Percentiles rank a stretch among this genome's conserved stretches.
phyloP scores from a whole-genome alignment of 352 stramenopile species.

The Phytophthora uliginosa region DNA sequence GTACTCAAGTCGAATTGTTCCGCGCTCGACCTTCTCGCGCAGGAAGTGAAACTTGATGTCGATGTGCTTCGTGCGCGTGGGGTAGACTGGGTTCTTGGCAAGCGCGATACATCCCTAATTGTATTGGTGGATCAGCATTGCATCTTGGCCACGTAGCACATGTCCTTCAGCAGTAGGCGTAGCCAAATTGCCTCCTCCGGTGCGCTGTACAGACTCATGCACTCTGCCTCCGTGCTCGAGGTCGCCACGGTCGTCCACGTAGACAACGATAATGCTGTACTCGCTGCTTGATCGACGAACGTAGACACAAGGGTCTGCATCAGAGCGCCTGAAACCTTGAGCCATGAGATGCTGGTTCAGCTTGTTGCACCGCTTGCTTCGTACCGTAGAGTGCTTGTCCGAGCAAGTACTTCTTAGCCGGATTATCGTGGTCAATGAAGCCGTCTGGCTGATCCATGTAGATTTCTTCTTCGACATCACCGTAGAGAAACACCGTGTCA shows the following conservation, averaged over 20 bases:
- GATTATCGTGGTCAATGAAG: constrained; percentile 8
- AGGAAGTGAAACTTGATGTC: no score
- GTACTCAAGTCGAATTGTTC: background rate
- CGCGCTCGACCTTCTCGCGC: background rate
- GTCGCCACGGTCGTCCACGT: background rate
- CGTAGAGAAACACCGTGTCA: constrained; percentile 38
- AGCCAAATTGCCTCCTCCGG: no score
- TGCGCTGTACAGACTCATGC: background rate
- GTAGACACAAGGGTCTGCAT: constrained; percentile 11
- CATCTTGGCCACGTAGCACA: no score
- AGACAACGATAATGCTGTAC: constrained; percentile 8
- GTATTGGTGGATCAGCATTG: no score
- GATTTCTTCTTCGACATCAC: constrained; percentile 29
- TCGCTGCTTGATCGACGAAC: background rate
- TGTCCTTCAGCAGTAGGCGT: no score
- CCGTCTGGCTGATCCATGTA: constrained; percentile 32
- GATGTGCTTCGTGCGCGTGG: no score
- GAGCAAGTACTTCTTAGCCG: constrained; percentile 5
- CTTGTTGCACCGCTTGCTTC: constrained; percentile 13
- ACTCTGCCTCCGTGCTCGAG: constrained; percentile 3
- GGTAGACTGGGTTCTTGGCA: no score
- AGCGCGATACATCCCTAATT: no score
- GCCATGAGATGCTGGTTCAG: constrained; percentile 2
- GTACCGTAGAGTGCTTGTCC: constrained; percentile 4
- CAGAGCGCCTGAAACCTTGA: constrained; percentile 4